Conservation (phyloP, 768 basidiomycete genomes). For the Amanita pallidorosea region DNA sequence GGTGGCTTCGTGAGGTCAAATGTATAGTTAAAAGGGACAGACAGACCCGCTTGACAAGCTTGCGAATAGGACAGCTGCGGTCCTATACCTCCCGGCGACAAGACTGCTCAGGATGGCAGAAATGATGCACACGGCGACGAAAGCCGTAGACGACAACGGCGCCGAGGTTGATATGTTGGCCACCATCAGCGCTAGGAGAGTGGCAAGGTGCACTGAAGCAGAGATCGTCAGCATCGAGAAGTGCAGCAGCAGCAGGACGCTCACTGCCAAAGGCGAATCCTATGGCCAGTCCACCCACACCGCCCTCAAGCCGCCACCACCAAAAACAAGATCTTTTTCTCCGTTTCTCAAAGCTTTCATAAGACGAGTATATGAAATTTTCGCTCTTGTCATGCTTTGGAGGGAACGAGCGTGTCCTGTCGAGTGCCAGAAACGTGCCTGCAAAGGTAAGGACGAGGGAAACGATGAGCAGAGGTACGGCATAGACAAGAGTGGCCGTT, state of each 20-base stretch:
- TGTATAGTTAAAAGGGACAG: background rate
- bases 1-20: background rate
- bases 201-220: constrained; percentile 41
- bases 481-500: constrained; percentile 43
- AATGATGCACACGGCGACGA: constrained; percentile 51
- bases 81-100: constrained; percentile 45
- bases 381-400: constrained; percentile 22
- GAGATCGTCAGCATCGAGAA: background rate
- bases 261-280: constrained; percentile 54
- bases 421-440: constrained; percentile 65
- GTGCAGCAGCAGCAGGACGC: constrained; percentile 10
- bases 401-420: constrained; percentile 55
- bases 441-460: constrained; percentile 50
- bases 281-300: constrained; percentile 46
- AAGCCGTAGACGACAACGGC: constrained; percentile 37
- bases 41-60: constrained; percentile 48
- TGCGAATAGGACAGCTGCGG: constrained; percentile 34
- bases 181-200: constrained; percentile 48
- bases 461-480: constrained; percentile 47
- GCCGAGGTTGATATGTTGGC: constrained; percentile 35
- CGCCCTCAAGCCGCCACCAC: constrained; percentile 41
- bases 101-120: constrained; percentile 35
- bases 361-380: constrained; percentile 18
- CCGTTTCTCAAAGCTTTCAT: constrained; percentile 19
- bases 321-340: constrained; percentile 19